phyloP scores from a whole-genome alignment of 2,329 filamentous ascomycete genomes.

The Septoria petroselini region DNA sequence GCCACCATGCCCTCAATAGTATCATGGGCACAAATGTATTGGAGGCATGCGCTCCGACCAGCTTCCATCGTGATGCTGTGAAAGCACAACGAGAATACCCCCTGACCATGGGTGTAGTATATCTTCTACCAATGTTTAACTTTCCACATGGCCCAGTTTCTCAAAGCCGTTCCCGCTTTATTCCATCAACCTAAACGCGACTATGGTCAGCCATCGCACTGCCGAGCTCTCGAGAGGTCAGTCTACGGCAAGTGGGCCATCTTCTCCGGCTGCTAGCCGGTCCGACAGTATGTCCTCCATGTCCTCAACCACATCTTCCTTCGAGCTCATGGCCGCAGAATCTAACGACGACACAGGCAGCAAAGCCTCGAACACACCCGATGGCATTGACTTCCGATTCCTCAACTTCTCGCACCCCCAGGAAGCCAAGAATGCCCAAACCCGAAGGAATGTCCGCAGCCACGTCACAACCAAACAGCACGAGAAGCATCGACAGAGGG shows the following conservation, averaged over 20 bases:
- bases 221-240: conserved; percentile 35
- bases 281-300: conserved; percentile 30
- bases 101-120: conserved; percentile 25
- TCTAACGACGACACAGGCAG: conserved; percentile 27
- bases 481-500: conserved; percentile 21
- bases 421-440: conserved; percentile 35
- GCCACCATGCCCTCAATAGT: conserved; percentile 34
- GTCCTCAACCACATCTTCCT: conserved; percentile 14
- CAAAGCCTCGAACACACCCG: conserved; percentile 21
- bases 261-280: conserved; percentile 30
- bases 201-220: conserved; percentile 30
- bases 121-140: conserved; percentile 21
- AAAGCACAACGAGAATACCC: conserved; percentile 28
- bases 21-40: conserved; percentile 31
- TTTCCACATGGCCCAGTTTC: conserved; percentile 16
- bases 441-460: conserved; percentile 37
- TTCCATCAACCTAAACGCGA: conserved; percentile 9
- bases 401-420: conserved; percentile 39
- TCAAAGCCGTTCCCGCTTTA: conserved; percentile 12
- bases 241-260: conserved; percentile 26
- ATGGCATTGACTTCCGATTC: conserved; percentile 37
- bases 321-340: conserved; percentile 17
- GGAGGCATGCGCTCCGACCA: conserved; percentile 30
- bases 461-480: conserved; percentile 33
- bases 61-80: conserved; percentile 27